These are phyloP conservation scores for Hyphodiscus sp. DNA, from an alignment of 2,329 filamentous ascomycete genomes.

Conservation along the genomic window DNA sequence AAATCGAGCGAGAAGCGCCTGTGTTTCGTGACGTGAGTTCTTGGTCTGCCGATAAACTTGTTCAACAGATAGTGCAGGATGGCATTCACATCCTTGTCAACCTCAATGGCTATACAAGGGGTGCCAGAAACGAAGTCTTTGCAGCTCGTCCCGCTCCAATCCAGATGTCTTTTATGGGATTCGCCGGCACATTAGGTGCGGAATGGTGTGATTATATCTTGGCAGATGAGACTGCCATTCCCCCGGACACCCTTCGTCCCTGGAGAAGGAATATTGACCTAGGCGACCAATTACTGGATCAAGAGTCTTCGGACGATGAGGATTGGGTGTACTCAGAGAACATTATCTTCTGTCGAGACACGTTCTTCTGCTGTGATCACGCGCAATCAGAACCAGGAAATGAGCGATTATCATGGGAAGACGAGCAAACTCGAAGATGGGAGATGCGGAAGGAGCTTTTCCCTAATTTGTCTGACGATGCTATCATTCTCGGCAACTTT, in stretches of 20 bases:
- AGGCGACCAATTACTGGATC: constrained; percentile 62
- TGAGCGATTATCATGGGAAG: constrained; percentile 66
- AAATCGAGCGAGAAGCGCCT: constrained; percentile 89
- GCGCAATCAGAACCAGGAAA: constrained; percentile 77
- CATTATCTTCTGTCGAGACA: constrained; percentile 88
- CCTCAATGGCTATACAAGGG: constrained; percentile 94
- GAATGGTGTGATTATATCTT: constrained; percentile 99
- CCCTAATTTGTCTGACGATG: constrained; percentile 71
- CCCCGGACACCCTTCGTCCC: constrained; percentile 71
- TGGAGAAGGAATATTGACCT: constrained; percentile 69
- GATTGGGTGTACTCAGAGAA: constrained; percentile 97
- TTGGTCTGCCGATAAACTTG: constrained; percentile 79
- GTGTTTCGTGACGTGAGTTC: constrained; percentile 82
- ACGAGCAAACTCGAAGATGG: constrained; percentile 79
- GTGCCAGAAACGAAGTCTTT: constrained; percentile 96
- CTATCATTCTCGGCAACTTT: constrained; percentile 92
- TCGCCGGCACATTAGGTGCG: constrained; percentile 88
- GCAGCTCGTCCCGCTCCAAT: constrained; percentile 90
- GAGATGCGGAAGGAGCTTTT: constrained; percentile 90
- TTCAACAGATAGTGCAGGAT: constrained; percentile 80
- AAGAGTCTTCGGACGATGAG: constrained; percentile 52
- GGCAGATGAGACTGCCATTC: constrained; percentile 82
- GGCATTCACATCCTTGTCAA: constrained; percentile 93
- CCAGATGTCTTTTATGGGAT: constrained; percentile 99
- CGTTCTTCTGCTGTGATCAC: constrained; percentile 98